A percentile compares a stretch with the other conserved stretches of the same genome.
phyloP scores from a whole-genome alignment of 1,284 basidiomycete genomes.

The Papiliotrema terrestris region DNA sequence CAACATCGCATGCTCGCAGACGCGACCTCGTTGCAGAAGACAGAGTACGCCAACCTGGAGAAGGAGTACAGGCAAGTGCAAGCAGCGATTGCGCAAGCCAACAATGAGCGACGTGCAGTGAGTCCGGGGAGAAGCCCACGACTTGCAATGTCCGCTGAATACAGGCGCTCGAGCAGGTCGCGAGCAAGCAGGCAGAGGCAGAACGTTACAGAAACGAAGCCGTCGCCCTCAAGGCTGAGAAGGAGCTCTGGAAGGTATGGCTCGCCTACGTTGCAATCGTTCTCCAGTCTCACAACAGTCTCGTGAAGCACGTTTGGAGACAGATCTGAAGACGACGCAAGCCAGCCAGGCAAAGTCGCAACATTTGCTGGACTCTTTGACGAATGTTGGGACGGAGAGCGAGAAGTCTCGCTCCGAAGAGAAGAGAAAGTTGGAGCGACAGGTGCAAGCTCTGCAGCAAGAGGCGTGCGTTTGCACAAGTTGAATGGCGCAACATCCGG shows the following conservation, averaged over 20 bases:
- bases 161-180: conserved; percentile 44
- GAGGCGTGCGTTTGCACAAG: conserved; percentile 60
- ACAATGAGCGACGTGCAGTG: conserved; percentile 35
- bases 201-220: conserved; percentile 78
- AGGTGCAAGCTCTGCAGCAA: conserved; percentile 70
- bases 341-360: conserved; percentile 78
- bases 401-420: conserved; percentile 78
- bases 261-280: neutral
- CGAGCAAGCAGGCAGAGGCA: conserved; percentile 55
- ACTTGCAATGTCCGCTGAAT: too few species aligned
- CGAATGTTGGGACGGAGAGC: conserved; percentile 82
- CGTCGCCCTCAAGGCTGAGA: conserved; percentile 82
- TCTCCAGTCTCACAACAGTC: conserved; percentile 49
- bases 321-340: conserved; percentile 76
- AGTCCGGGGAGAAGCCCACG: too few species aligned
- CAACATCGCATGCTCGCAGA: conserved; percentile 45
- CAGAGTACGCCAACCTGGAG: conserved; percentile 35
- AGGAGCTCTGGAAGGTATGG: conserved; percentile 82
- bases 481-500: conserved; percentile 48
- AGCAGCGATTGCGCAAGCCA: conserved; percentile 29
- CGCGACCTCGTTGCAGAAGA: conserved; percentile 41
- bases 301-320: conserved; percentile 70
- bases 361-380: conserved; percentile 80
- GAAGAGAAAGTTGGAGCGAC: conserved; percentile 70
- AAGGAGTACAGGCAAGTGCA: conserved; percentile 36